A percentile compares a stretch with the other conserved stretches of the same genome.
phyloP scores from a whole-genome alignment of 2,329 filamentous ascomycete genomes.

The Chrysoporthe austroafricana region DNA sequence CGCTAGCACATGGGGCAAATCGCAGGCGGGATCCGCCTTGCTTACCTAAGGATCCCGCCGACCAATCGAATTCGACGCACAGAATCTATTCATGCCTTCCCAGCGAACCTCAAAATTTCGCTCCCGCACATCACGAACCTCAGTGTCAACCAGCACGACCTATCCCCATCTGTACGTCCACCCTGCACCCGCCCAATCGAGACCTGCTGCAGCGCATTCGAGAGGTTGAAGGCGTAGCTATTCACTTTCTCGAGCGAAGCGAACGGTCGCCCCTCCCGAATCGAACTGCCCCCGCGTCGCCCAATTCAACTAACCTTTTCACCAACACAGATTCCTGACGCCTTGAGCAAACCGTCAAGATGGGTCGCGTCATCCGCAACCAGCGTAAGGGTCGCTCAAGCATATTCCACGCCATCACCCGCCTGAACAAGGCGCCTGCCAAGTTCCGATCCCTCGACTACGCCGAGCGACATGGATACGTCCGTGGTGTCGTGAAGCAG shows the following conservation, averaged over 20 bases:
- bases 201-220: constrained; percentile 14
- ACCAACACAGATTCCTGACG: constrained; percentile 21
- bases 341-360: constrained; percentile 42
- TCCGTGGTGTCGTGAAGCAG: constrained; percentile 96
- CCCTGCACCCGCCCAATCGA: constrained; percentile 3
- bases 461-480: constrained; percentile 95
- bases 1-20: constrained; percentile 12
- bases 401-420: constrained; percentile 75
- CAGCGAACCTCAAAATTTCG: constrained; percentile 15
- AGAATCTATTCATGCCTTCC: constrained; percentile 11
- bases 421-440: constrained; percentile 91
- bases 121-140: constrained; percentile 11
- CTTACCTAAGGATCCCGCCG: neutral
- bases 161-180: constrained; percentile 29
- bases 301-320: constrained; percentile 21
- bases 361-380: constrained; percentile 68
- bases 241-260: constrained; percentile 8
- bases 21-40: neutral
- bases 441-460: constrained; percentile 98
- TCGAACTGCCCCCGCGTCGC: constrained; percentile 2
- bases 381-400: constrained; percentile 65
- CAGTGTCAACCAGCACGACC: constrained; percentile 21
- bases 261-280: neutral
- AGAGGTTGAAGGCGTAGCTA: constrained; percentile 2
- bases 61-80: constrained; percentile 15